Evolutionary conservation across 139 green algal species (phyloP).

Genomic region (Closterium sp.): DNA sequence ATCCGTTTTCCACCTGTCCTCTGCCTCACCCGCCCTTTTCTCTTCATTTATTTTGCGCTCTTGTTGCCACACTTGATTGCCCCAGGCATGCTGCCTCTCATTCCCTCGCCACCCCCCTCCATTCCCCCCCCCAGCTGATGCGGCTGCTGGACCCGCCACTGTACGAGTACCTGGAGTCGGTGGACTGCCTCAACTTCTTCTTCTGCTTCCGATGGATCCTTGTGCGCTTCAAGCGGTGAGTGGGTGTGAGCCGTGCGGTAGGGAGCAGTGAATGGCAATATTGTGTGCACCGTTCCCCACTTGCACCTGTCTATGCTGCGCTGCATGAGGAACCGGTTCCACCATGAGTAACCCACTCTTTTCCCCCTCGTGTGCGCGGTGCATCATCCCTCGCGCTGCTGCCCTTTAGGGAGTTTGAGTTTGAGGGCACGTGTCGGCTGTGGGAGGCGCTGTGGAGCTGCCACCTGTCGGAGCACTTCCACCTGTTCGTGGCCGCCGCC

Average conservation of each 20-base stretch:
- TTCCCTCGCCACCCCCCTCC: background rate
- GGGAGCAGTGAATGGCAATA: too few relatives aligned
- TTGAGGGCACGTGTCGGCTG: constrained; percentile 75
- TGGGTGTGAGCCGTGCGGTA: too few relatives aligned
- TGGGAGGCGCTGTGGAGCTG: constrained; percentile 85
- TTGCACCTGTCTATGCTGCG: too few relatives aligned
- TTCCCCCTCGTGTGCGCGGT: too few relatives aligned
- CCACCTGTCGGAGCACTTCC: constrained; percentile 66
- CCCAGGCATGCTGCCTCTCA: background rate
- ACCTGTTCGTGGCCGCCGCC: constrained; percentile 79
- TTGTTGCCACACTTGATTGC: background rate
- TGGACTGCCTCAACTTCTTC: constrained; percentile 79
- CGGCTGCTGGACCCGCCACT: constrained; percentile 79
- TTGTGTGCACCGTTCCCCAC: too few relatives aligned
- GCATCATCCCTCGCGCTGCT: too few relatives aligned
- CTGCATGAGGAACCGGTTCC: too few relatives aligned
- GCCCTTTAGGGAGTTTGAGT: constrained; percentile 78
- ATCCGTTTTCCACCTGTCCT: too few relatives aligned
- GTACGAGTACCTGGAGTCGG: constrained; percentile 64
- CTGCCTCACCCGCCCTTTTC: too few relatives aligned
- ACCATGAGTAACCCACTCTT: too few relatives aligned
- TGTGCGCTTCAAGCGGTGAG: constrained; percentile 81
- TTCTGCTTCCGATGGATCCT: constrained; percentile 92
- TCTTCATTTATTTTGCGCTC: too few relatives aligned
- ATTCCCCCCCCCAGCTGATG: constrained; percentile 59